Evolutionary conservation across 371 early-diverging fungal species (phyloP), one percentile per base, ranked within the genome.

Genomic region (Mortierella sp.): DNA sequence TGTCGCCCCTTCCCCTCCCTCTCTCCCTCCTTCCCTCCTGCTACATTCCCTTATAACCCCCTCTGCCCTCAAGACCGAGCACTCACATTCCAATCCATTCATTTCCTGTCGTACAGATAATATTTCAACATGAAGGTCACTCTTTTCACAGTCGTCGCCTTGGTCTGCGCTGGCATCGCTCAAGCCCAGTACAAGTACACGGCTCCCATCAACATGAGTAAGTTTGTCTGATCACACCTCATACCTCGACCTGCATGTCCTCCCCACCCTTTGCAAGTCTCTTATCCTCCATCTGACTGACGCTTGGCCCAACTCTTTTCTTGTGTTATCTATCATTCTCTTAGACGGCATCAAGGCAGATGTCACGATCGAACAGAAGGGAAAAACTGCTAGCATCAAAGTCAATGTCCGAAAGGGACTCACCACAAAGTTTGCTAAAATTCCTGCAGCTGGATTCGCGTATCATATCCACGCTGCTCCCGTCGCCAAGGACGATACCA

Each of bases 401-500:
- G 27, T 71, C 28, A 39, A 64, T 5, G 55, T 71, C 27, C 41
- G 27, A 27, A 16, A 23, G 1, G 71, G 71, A 2, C 52, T 71
- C 16, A 12, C 56, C 9, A 63, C 28, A 30, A 10, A 18, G 31
- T 34, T 47, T 45, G 71, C 64, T 5, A 12, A 39, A 14, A 49
- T 58, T 2, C 71, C 61, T 3, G 45, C 43, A 0, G 59, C 31
- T 21, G 71, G 71, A 21, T 71, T 55, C 26, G 64, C 58, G 34
- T 71, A 71, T 47, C 71, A 71, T 30, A 51, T 71, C 46, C 71
- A 71, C 23, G 60, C 28, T 16, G 39, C 31, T 3, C 71, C 54
- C 6, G 71, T 71, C 1, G 4, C 4, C 34, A 34, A 34, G 34
- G 34, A 7, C 23, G 28, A 24, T 16, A 58, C 47, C 21, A 50